Percentiles rank a stretch among this genome's conserved stretches.
Conservation (phyloP, 1,284 basidiomycete species). For the Cystobasidium pallidum region DNA sequence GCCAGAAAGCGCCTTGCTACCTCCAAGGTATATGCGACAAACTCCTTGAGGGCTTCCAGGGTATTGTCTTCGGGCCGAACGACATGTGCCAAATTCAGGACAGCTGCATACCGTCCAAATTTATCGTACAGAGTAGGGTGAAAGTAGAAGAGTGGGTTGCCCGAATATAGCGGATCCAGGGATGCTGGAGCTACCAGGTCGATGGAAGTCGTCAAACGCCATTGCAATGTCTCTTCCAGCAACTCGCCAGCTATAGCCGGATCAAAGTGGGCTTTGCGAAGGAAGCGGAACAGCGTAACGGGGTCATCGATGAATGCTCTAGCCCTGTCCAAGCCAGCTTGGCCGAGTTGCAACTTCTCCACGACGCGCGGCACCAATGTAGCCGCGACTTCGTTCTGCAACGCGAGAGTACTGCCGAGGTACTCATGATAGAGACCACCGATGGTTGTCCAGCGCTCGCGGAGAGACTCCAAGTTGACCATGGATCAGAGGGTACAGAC, state of each 20-base stretch:
- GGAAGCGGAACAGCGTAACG: conserved; percentile 38
- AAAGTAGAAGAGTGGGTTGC: conserved; percentile 51
- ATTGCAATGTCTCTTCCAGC: conserved; percentile 34
- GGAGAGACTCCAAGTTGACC: conserved; percentile 49
- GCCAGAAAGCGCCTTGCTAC: conserved; percentile 49
- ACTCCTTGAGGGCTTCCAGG: conserved; percentile 51
- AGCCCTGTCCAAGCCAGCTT: conserved; percentile 36
- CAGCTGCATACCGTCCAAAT: conserved; percentile 51
- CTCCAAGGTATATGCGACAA: conserved; percentile 49
- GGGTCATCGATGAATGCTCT: conserved; percentile 40
- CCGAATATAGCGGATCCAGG: conserved; percentile 46
- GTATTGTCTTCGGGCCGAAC: conserved; percentile 48
- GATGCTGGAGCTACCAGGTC: conserved; percentile 27
- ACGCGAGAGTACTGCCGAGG: conserved; percentile 37
- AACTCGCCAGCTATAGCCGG: conserved; percentile 12
- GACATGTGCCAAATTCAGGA: conserved; percentile 51
- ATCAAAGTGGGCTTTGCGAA: conserved; percentile 37
- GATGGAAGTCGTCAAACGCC: conserved; percentile 31
- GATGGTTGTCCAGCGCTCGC: conserved; percentile 47
- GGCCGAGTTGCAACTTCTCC: conserved; percentile 45
- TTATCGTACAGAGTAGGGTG: conserved; percentile 51
- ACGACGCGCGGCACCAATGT: conserved; percentile 44
- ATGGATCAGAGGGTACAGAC: conserved; percentile 1
- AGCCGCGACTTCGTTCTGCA: conserved; percentile 45
- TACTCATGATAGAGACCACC: conserved; percentile 47